Percentiles rank a stretch among this genome's conserved stretches.
These are phyloP conservation scores for Boeremia lycopersici DNA, from an alignment of 2,329 filamentous ascomycete genomes.

Conservation along the genomic window DNA sequence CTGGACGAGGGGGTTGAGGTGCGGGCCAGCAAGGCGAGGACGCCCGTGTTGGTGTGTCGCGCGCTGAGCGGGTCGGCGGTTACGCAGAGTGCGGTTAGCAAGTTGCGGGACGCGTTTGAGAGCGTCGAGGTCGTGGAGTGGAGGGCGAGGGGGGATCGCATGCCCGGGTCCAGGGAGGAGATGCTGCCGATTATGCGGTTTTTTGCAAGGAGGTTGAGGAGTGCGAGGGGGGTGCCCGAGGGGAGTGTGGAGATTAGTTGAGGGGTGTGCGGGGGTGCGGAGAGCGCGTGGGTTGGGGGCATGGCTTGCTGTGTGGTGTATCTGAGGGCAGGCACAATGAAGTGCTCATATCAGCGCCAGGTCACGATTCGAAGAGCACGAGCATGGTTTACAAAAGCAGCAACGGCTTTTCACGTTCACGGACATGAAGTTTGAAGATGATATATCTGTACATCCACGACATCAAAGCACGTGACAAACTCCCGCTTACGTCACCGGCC, in stretches of 20 bases:
- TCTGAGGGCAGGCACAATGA: no score
- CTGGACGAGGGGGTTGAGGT: slow-evolving; percentile 53
- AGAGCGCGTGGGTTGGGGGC: no score
- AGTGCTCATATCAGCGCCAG: no score
- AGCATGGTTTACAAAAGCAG: no score
- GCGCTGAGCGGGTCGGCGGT: slow-evolving; percentile 60
- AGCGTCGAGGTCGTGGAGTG: slow-evolving; percentile 48
- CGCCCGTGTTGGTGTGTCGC: slow-evolving; percentile 67
- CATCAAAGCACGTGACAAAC: neutral
- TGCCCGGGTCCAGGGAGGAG: slow-evolving; percentile 84
- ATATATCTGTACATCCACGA: no score
- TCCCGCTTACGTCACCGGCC: slow-evolving; percentile 11
- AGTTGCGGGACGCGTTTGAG: slow-evolving; percentile 69
- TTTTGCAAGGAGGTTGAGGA: slow-evolving; percentile 69
- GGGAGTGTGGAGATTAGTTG: slow-evolving; percentile 58
- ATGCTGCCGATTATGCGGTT: slow-evolving; percentile 90
- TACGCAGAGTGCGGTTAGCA: slow-evolving; percentile 67
- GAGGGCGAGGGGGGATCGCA: slow-evolving; percentile 70
- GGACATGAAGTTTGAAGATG: no score
- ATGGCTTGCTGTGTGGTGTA: no score
- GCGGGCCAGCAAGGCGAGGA: slow-evolving; percentile 64
- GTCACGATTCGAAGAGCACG: neutral
- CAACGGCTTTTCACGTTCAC: no score
- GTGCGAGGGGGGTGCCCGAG: slow-evolving; percentile 58
- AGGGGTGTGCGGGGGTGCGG: no score